Evolutionary conservation across 495 filamentous ascomycete species (phyloP), one percentile per base, ranked within the genome.

Genomic region (Friedmanniomyces simplex): DNA sequence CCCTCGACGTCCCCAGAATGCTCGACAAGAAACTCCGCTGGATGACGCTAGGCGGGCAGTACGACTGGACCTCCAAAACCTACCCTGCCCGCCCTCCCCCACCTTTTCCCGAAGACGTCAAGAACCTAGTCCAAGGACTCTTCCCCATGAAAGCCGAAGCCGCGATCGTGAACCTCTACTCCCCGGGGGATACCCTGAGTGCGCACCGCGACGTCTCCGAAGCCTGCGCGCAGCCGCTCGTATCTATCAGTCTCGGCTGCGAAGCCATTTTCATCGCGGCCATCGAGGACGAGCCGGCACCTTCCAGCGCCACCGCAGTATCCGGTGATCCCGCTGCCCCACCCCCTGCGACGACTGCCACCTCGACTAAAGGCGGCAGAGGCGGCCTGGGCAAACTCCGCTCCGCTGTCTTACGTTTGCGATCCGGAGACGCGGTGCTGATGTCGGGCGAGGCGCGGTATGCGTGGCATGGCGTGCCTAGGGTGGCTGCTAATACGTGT

Each of bases 381-480:
- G 20, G 7, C 22, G 46, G 71, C 85, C 3, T 69, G 93, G 48
- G 74, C 87, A 24, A 73, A 95, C 37, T 36, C 5, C 77, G 79
- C 10, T 91, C 88, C 4, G 90, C 89, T 0, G 89, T 91, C 71
- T 85, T 80, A 1, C 78, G 95, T 1, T 87, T 89, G 52, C 93
- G 96, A 87, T 81, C 79, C 49, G 80, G 86, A 36, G 76, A 80
- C 52, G 82, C 86, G 10, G 73, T 91, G 49, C 91, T 87, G 70
- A 61, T 67, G 59, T 52, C 39, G n/a, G 63, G 60, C 7, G 49
- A 47, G 24, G 41, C 26, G 8, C 24, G 64, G 26, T 63, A 58
- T 43, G 93, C 91, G 13, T 96, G 91, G 93, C 91, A 96, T 73
- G 89, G 86, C 3, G 91, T 96, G 13, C 90, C 91, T 4, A 87